Percentiles rank a stretch among this genome's conserved stretches.
Conservation (phyloP, 306 rosid species). For the Lathyrus sativus region DNA sequence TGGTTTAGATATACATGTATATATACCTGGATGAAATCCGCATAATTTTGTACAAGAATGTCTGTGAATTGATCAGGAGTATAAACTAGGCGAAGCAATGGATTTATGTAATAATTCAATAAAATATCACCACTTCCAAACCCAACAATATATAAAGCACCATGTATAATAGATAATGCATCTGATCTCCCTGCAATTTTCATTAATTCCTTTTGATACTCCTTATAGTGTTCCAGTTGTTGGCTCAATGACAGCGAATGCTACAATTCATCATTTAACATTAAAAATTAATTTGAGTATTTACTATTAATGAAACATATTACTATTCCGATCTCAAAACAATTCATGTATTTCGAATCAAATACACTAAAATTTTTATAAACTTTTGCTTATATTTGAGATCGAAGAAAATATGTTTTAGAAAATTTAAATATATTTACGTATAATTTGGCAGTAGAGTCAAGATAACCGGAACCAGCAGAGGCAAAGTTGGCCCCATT, state of each 20-base stretch:
- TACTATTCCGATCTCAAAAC: too few relatives aligned
- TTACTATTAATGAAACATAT: not conserved
- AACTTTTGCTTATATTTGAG: too few relatives aligned
- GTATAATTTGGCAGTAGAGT: too few relatives aligned
- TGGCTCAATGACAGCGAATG: conserved; percentile 31
- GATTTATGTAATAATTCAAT: conserved; percentile 66
- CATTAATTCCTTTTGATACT: conserved; percentile 51
- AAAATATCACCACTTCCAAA: conserved; percentile 72
- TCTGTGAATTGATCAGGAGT: conserved; percentile 57
- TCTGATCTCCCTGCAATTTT: conserved; percentile 49
- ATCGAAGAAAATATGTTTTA: too few relatives aligned
- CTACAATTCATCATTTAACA: conserved; percentile 30
- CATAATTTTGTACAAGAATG: conserved; percentile 49
- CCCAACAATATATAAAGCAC: conserved; percentile 52
- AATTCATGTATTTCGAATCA: too few relatives aligned
- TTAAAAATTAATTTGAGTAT: too few relatives aligned
- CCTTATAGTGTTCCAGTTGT: conserved; percentile 66
- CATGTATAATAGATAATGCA: conserved; percentile 49
- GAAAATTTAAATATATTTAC: too few relatives aligned
- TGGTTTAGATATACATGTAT: not conserved
- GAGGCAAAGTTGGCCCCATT: too few relatives aligned
- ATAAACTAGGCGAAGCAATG: conserved; percentile 50
- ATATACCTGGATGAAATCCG: conserved; percentile 59
- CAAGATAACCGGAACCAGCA: too few relatives aligned
- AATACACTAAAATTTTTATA: too few relatives aligned